Base-by-base conservation (phyloP, 352 stramenopile genomes). In the Phytophthora capsici region DNA sequence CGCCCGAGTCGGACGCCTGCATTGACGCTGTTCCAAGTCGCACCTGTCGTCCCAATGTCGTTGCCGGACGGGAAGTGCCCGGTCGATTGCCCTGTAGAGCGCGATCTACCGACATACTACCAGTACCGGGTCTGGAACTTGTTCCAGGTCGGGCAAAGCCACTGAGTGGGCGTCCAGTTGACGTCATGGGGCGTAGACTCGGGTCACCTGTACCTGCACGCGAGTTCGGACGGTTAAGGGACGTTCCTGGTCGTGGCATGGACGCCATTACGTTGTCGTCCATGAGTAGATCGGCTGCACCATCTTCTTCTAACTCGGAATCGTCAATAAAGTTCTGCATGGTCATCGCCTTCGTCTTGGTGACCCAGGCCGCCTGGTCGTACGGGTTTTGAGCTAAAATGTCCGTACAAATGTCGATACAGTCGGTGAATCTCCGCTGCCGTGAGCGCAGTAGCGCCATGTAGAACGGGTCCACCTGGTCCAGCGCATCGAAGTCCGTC, bases 11-110 rank as follows among this genome's bases (percentile, higher is more conserved):
- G 7, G 59, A 38, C 16, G 71, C 66, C 51, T 88, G 71, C 89
- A 98, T 96, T 36, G 90, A 97, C 53, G 93, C 93, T 17, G 93
- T 98, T 26, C 92, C 92, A 2, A 98, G 84, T 9, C 92, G 82
- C 28, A 98, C 77, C 54, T 98, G 91, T 40, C 94, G 77, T 4
- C 93, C 94, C 17, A 98, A 72, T 14, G 92, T 91, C 25, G 93
- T 98, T 25, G 93, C 81, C 2, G 92, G 91, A 6, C 92, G 79
- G 0, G 87, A 95, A 7, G 89, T 97, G 1, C 88, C 90, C 1
- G 85, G 87, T 9, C 85, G 79, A 49, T 71, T 84, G 25, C 87
- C 87, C 41, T 95, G 82, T 20, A 95, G 66, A 2, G 87, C 87
- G 23, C 83, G 73, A 60, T 95, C 87, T 9, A 95, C 64, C 10